Percentiles rank a stretch among this genome's conserved stretches.
These are phyloP conservation scores for Spathaspora hagerdaliae DNA, from an alignment of 805 yeast genomes.

Conservation along the genomic window DNA sequence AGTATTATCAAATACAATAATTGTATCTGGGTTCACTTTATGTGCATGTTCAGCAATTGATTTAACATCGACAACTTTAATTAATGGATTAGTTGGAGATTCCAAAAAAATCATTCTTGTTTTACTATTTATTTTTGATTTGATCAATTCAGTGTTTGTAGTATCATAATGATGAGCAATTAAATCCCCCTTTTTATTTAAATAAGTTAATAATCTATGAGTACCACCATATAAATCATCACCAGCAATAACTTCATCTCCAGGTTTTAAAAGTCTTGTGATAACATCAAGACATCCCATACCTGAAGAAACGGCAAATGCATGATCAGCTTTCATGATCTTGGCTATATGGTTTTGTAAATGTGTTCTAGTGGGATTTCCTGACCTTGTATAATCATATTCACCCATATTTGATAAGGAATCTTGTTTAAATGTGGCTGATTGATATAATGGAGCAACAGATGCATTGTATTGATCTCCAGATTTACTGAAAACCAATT, in stretches of 20 bases:
- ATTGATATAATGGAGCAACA: slow-evolving; percentile 84
- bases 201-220: slow-evolving; percentile 74
- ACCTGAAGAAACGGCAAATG: slow-evolving; percentile 84
- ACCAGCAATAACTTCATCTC: slow-evolving; percentile 92
- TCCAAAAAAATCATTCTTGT: slow-evolving; percentile 84
- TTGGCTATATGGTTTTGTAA: slow-evolving; percentile 74
- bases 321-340: slow-evolving; percentile 72
- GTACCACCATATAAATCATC: slow-evolving; percentile 95
- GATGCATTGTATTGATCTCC: slow-evolving; percentile 73
- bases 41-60: slow-evolving; percentile 66
- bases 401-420: slow-evolving; percentile 70
- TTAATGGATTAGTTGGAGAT: slow-evolving; percentile 90
- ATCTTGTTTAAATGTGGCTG: slow-evolving; percentile 90
- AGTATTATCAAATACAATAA: slow-evolving; percentile 88
- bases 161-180: slow-evolving; percentile 78
- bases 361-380: slow-evolving; percentile 87
- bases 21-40: slow-evolving; percentile 56
- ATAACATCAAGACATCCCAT: slow-evolving; percentile 92
- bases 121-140: slow-evolving; percentile 46
- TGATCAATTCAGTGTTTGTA: slow-evolving; percentile 61
- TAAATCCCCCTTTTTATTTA: slow-evolving; percentile 60
- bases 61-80: slow-evolving; percentile 79
- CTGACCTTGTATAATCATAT: slow-evolving; percentile 78
- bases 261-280: slow-evolving; percentile 67
- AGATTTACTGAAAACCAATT: slow-evolving; percentile 58